Percentiles rank a stretch among this genome's conserved stretches.
Evolutionary conservation across 1,139 yeast species (phyloP).

Genomic region (Candida sojae): DNA sequence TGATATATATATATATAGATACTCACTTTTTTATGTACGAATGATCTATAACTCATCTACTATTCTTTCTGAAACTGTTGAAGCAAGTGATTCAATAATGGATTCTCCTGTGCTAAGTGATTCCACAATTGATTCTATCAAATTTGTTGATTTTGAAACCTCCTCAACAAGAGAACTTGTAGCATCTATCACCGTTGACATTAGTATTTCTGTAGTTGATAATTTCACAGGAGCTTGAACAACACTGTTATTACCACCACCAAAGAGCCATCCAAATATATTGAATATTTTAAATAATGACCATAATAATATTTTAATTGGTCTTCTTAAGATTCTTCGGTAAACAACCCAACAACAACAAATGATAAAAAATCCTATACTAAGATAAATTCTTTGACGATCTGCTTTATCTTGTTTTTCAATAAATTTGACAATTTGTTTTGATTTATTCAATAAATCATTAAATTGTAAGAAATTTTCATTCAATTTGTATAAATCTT

Average conservation of each 20-base stretch:
- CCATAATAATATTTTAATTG: conserved; percentile 62
- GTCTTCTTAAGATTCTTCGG: conserved; percentile 60
- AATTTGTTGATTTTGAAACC: neutral
- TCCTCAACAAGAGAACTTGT: conserved; percentile 3
- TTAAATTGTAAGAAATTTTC: conserved; percentile 56
- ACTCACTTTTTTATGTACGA: neutral
- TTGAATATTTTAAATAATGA: conserved; percentile 49
- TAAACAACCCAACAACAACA: conserved; percentile 67
- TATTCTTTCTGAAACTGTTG: conserved; percentile 5
- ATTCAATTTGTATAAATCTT: conserved; percentile 50
- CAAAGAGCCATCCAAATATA: conserved; percentile 31
- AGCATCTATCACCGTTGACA: conserved; percentile 6
- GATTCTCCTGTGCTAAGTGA: neutral
- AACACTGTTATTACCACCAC: conserved; percentile 8
- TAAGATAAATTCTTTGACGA: conserved; percentile 56
- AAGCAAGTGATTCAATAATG: neutral
- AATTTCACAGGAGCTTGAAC: neutral
- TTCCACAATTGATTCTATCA: neutral
- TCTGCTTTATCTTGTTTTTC: conserved; percentile 71
- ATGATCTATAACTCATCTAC: conserved; percentile 12
- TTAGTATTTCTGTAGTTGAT: conserved; percentile 6
- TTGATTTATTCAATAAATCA: conserved; percentile 54
- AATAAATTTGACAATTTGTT: conserved; percentile 58
- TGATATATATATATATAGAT: neutral
- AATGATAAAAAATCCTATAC: conserved; percentile 56